phyloP scores from a whole-genome alignment of 805 yeast genomes.

The Yarrowia osloensis region DNA sequence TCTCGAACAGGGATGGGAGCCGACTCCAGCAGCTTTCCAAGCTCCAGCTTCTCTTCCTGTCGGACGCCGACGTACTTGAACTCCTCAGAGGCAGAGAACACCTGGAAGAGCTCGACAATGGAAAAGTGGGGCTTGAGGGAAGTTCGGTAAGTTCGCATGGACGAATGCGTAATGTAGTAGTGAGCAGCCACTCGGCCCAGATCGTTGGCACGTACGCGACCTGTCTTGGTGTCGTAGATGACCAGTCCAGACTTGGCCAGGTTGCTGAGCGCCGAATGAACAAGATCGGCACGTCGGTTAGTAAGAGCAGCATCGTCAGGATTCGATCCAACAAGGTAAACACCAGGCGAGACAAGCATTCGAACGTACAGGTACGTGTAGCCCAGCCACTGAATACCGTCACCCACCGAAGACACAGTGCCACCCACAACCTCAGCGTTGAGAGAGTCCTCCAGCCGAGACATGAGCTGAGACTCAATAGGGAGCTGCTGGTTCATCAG shows the following conservation, averaged over 20 bases:
- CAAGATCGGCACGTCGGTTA: constrained; percentile 63
- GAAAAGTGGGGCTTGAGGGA: constrained; percentile 64
- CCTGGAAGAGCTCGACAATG: constrained; percentile 71
- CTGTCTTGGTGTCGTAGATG: constrained; percentile 55
- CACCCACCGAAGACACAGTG: constrained; percentile 56
- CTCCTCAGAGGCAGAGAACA: constrained; percentile 82
- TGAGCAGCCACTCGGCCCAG: constrained; percentile 83
- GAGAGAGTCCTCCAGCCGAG: constrained; percentile 66
- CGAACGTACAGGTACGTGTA: constrained; percentile 77
- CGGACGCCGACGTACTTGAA: constrained; percentile 81
- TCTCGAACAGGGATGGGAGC: constrained; percentile 90
- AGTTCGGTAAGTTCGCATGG: constrained; percentile 67
- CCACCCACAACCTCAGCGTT: constrained; percentile 89
- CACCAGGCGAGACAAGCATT: constrained; percentile 68
- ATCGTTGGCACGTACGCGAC: constrained; percentile 59
- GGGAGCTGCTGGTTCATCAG: constrained; percentile 89
- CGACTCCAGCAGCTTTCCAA: constrained; percentile 63
- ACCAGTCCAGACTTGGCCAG: constrained; percentile 61
- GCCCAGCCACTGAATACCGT: constrained; percentile 79
- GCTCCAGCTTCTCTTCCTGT: constrained; percentile 79
- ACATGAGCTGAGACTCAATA: constrained; percentile 82
- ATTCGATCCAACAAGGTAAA: constrained; percentile 75
- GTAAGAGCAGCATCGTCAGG: constrained; percentile 48
- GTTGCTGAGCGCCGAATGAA: constrained; percentile 71
- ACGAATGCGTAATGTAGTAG: constrained; percentile 74